Base-by-base conservation (phyloP, 1,139 yeast genomes). In the Zygoascus meyerae region DNA sequence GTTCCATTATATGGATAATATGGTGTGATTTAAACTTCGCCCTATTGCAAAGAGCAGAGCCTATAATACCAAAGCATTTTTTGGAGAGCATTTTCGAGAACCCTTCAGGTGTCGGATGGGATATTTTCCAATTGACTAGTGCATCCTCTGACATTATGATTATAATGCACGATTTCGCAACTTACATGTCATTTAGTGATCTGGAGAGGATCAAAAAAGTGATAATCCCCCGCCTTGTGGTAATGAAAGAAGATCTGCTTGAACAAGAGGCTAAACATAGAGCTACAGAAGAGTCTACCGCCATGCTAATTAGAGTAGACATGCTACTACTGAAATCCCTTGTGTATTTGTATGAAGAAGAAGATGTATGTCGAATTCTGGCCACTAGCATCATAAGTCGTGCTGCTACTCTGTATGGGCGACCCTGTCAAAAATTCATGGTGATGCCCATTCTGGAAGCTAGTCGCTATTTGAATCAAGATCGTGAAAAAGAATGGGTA, bases 101-200 rank as follows among this genome's bases (percentile, higher is more conserved):
- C 7, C 39, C 39, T 2, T 14, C 11, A 12, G 39, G 39, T 2
- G 7, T 18, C 7, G 39, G 39, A 10, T 35, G 39, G 39, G 12
- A 17, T 18, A 21, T 35, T 10, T 35, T 35, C 7, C 39, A 35
- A 29, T 18, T 35, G 39, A 35, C 39, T 11, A 35, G 39, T 29
- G 6, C 16, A 5, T 18, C 30, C n/a, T 29, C 18, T 17, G 29
- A 17, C 12, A 35, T 35, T 17, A 26, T 35, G 9, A 16, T 35
- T 12, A 35, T 7, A 9, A 35, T 35, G 39, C 15, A 35, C n/a
- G 39, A 35, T 3, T 11, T 35, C 9, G 39, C 39, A 11, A 11
- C 12, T 11, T 11, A 18, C 15, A 35, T 35, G 39, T 6, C 39
- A 9, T 15, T 4, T 2, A 35, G 21, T 35, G 39, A 35, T 35